Evolutionary conservation across 1,284 basidiomycete genomes (phyloP), one percentile per base, ranked within the genome.

Genomic region (Peniophora sp.): DNA sequence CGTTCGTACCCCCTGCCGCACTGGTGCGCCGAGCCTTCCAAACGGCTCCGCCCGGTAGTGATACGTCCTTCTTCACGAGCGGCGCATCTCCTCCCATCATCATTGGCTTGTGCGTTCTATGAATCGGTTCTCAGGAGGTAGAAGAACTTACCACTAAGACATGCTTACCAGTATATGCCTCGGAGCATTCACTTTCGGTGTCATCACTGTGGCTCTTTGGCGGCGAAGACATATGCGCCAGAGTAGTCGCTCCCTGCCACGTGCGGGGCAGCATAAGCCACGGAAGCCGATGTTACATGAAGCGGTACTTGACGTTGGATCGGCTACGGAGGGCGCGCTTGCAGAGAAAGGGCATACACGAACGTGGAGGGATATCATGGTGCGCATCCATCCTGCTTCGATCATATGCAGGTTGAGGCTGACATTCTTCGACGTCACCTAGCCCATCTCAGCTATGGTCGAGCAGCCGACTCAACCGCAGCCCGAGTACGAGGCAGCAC

Each of bases 1-100:
- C 38, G 19, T 6, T 20, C 38, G 16, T 20, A 41, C 38, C n/a
- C 6, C n/a, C 38, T 6, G 8, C 38, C 8, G 16, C 16, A 5
- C 8, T 17, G n/a, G n/a, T 16, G 5, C 38, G n/a, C 19, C 38
- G n/a, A 20, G 38, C 38, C 5, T 20, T 17, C 16, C 38, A 41
- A n/a, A n/a, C 38, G 38, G 38, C n/a, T 5, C 38, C 38, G n/a
- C 38, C 38, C 6, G 19, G n/a, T 41, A n/a, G 10, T 10, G 38
- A 8, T n/a, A 27, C 51, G 38, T 23, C 46, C 1, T 49, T 52
- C 52, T 46, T 52, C 47, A n/a, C 50, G 1, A 43, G 41, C 11
- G 51, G 53, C 23, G n/a, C 48, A 10, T 54, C 55, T 0, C 51
- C 55, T 2, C 49, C 56, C 1, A 17, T 58, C 14, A 53, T 59